Base-by-base conservation (phyloP, 1,139 yeast genomes). In the Taphrina deformans region DNA sequence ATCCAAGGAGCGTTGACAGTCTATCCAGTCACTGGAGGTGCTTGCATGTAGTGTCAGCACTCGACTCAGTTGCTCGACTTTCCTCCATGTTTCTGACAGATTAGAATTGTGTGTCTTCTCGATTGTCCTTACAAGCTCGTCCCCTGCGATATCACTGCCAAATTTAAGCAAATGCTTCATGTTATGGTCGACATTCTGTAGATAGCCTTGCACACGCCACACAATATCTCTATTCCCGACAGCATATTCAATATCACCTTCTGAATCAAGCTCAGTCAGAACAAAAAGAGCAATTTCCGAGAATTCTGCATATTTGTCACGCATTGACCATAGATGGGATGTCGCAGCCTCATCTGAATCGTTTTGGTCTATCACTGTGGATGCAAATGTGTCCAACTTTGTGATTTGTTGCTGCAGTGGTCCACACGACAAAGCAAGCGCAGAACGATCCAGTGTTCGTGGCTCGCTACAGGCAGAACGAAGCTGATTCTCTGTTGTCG, bases 1-100 rank as follows among this genome's bases (percentile, higher is more conserved):
- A 21, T 61, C 60, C 29, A 61, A 7, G 27, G 60, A 44, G 4
- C 29, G 23, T 2, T 35, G 46, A 41, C 65, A 61, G 18, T 61
- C 65, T 18, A 29, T 27, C 46, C 56, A 61, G 24, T 61, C 65
- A 14, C 41, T 41, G 16, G 65, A 41, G 10, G 50, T 46, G 14
- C 33, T 35, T 1, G 53, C 29, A 29, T 53, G 65, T 16, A 41
- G 14, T n/a, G 26, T 10, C 4, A 61, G 14, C 14, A 26, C 26
- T 12, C 29, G 51, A 16, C 14, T 21, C 16, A 33, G 24, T 18
- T 31, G 38, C 27, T 31, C 21, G 12, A 29, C 35, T 1, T 48
- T 16, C 14, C 16, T 12, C 53, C 33, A 29, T 16, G 10, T 26
- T 24, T 23, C 48, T n/a, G n/a, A 7, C n/a, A 44, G 24, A 16